Conservation (phyloP, 2,329 filamentous ascomycete genomes). For the Aspergillus sp. region DNA sequence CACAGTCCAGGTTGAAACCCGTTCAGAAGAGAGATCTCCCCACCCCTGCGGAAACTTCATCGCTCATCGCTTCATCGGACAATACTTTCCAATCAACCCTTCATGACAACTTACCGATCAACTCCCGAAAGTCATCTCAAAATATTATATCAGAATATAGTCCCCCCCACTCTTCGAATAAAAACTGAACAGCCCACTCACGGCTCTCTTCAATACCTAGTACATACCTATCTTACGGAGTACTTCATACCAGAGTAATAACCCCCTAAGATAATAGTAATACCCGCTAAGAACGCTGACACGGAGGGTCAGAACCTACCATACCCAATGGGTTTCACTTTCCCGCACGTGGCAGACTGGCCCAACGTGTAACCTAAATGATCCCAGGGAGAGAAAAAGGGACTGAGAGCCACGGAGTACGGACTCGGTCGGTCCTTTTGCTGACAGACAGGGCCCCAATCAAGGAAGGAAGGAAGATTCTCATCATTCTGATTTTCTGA, state of each 20-base stretch:
- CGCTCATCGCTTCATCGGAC: neutral
- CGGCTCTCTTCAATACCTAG: too few species aligned
- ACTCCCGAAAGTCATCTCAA: neutral
- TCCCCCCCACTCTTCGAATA: neutral
- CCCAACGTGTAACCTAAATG: slow-evolving; percentile 17
- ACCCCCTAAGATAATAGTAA: neutral
- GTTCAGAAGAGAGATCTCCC: neutral
- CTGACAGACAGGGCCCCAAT: neutral
- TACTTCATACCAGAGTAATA: neutral
- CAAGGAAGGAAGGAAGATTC: neutral
- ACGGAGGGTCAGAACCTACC: neutral
- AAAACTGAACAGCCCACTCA: neutral
- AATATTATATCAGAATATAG: neutral
- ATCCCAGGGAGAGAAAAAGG: slow-evolving; percentile 8
- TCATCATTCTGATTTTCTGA: neutral
- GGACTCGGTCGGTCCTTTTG: neutral
- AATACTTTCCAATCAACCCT: neutral
- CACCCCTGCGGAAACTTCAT: neutral
- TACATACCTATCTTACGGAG: too few species aligned
- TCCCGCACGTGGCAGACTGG: slow-evolving; percentile 13
- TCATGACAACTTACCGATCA: neutral
- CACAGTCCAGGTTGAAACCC: neutral
- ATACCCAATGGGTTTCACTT: neutral
- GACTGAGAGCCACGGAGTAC: neutral
- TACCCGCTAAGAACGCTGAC: neutral